These are phyloP conservation scores for Pichia pseudocactophila DNA, from an alignment of 805 yeast species.

Conservation along the genomic window DNA sequence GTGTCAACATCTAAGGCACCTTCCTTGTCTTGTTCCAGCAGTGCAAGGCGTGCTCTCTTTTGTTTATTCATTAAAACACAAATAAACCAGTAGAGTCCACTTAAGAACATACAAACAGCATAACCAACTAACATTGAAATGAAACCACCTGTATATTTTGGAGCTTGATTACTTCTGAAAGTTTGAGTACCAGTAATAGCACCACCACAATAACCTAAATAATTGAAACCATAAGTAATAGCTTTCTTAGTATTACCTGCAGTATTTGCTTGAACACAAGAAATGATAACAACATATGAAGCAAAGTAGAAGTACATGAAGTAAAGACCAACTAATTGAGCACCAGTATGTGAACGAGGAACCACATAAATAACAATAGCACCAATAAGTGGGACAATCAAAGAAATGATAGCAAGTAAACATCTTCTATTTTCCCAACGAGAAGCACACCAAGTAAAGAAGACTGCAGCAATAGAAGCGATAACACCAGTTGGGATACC, in stretches of 20 bases:
- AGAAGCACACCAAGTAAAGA: constrained; percentile 1
- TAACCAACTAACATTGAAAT: constrained; percentile 30
- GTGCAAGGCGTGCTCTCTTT: not conserved
- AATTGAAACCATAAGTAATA: constrained; percentile 41
- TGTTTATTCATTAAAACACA: constrained; percentile 1
- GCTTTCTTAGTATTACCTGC: constrained; percentile 50
- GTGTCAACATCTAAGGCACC: not conserved
- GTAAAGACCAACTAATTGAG: constrained; percentile 8
- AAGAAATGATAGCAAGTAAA: constrained; percentile 4
- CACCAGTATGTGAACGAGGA: not conserved
- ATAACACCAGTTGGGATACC: constrained; percentile 15
- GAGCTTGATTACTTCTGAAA: constrained; percentile 34
- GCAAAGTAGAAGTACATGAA: constrained; percentile 5
- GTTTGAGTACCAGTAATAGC: constrained; percentile 40
- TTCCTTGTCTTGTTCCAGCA: not conserved
- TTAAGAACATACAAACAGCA: constrained; percentile 2
- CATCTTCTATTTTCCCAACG: constrained; percentile 1
- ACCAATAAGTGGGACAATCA: constrained; percentile 2
- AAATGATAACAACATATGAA: constrained; percentile 17
- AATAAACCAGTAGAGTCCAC: constrained; percentile 1
- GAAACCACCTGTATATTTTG: constrained; percentile 36
- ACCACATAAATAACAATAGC: constrained; percentile 1
- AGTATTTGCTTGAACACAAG: constrained; percentile 34
- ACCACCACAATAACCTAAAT: constrained; percentile 35
- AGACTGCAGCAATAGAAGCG: constrained; percentile 7